Evolutionary conservation across 306 rosid genomes (phyloP).

Genomic region (Begonia fuchsioides): DNA sequence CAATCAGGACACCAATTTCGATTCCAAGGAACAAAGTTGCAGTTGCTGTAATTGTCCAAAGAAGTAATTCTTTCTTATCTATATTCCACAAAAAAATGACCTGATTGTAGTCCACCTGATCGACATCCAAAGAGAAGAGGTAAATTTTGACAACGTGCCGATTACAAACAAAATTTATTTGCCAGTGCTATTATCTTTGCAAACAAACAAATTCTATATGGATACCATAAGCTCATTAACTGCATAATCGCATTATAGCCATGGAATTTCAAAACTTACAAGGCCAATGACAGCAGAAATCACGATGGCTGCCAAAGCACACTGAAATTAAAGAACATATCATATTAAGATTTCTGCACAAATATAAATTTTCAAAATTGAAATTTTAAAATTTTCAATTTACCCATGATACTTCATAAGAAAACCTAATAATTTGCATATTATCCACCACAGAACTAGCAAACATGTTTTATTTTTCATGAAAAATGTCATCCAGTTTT

Average conservation of each 20-base stretch:
- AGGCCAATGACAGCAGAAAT: constrained; percentile 89
- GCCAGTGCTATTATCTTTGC: not conserved
- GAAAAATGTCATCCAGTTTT: no score
- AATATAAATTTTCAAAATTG: not conserved
- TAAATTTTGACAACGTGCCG: constrained; percentile 5
- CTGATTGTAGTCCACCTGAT: constrained; percentile 79
- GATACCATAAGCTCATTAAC: no score
- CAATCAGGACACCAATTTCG: constrained; percentile 87
- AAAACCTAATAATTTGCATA: no score
- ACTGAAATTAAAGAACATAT: constrained; percentile 33
- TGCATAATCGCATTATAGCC: not conserved
- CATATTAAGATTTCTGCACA: constrained; percentile 7
- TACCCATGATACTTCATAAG: no score
- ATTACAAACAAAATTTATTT: not conserved
- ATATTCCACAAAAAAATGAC: constrained; percentile 87
- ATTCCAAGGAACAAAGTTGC: constrained; percentile 81
- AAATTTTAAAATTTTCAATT: no score
- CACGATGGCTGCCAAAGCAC: constrained; percentile 90
- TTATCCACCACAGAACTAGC: not conserved
- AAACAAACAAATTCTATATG: no score
- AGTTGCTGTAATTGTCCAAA: constrained; percentile 73
- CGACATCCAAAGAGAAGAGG: constrained; percentile 11
- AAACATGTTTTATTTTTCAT: no score
- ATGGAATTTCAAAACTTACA: constrained; percentile 43
- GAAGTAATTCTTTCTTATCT: constrained; percentile 89